Conservation (phyloP, 2,329 filamentous ascomycete genomes). For the Hypomyces rosellus region DNA sequence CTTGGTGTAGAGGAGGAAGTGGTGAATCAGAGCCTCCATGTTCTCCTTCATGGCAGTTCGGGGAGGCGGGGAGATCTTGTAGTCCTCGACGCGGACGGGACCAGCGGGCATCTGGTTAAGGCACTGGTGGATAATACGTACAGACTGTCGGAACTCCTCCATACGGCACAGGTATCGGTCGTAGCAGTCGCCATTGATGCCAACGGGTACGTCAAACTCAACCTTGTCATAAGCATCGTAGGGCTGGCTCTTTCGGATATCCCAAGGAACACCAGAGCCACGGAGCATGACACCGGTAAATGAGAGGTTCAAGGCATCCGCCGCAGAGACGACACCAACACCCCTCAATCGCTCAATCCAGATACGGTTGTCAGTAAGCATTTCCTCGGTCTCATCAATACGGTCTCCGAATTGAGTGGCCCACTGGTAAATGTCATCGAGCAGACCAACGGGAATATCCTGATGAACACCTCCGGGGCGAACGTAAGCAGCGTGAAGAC, state of each 20-base stretch:
- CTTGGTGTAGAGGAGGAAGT: constrained; percentile 98
- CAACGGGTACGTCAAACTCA: constrained; percentile 96
- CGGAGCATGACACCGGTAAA: constrained; percentile 98
- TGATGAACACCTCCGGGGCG: constrained; percentile 94
- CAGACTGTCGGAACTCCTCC: constrained; percentile 98
- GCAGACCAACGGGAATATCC: constrained; percentile 85
- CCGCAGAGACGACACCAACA: constrained; percentile 82
- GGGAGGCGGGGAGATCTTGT: constrained; percentile 96
- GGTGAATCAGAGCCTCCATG: constrained; percentile 99
- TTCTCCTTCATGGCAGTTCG: constrained; percentile 99
- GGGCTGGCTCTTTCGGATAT: constrained; percentile 91
- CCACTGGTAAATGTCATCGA: constrained; percentile 99
- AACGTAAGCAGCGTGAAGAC: constrained; percentile 94
- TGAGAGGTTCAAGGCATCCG: constrained; percentile 93
- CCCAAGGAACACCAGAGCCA: constrained; percentile 92
- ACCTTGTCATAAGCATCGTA: constrained; percentile 98
- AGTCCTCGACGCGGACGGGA: constrained; percentile 92
- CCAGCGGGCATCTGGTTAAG: constrained; percentile 98
- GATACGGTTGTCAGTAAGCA: constrained; percentile 98
- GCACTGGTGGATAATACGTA: constrained; percentile 98
- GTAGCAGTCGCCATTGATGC: constrained; percentile 97
- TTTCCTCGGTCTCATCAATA: constrained; percentile 97
- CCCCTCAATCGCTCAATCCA: constrained; percentile 93
- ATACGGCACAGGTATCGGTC: constrained; percentile 98
- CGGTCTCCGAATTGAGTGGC: constrained; percentile 97